Evolutionary conservation across 192 early-diverging fungal genomes (phyloP).

Genomic region (Helicostylum pulchrum): DNA sequence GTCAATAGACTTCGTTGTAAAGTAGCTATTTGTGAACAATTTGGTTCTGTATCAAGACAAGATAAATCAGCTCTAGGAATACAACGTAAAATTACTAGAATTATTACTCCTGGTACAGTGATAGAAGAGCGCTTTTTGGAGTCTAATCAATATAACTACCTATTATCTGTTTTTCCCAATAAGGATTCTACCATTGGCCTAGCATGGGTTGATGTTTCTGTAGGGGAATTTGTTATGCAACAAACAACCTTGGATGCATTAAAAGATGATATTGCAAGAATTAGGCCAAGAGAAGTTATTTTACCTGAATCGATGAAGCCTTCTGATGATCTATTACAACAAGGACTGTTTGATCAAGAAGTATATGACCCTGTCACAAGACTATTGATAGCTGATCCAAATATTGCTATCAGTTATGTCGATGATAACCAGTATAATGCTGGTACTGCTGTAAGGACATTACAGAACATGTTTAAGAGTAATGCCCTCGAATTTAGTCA

Average conservation of each 20-base stretch:
- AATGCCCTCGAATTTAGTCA: not conserved
- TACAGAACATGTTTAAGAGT: not conserved
- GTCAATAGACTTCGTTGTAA: constrained; percentile 55
- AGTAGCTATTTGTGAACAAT: constrained; percentile 74
- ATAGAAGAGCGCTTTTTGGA: constrained; percentile 73
- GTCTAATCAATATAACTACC: constrained; percentile 69
- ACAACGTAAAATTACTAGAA: constrained; percentile 66
- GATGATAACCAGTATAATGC: not conserved
- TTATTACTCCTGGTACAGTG: constrained; percentile 84
- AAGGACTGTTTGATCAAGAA: constrained; percentile 17
- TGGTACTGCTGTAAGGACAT: not conserved
- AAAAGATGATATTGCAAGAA: constrained; percentile 70
- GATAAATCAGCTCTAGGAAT: constrained; percentile 48
- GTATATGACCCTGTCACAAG: constrained; percentile 17
- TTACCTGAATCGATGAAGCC: constrained; percentile 37
- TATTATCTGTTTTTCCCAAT: constrained; percentile 56
- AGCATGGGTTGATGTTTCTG: constrained; percentile 89
- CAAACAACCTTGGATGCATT: constrained; percentile 47
- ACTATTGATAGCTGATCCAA: constrained; percentile 2
- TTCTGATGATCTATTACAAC: constrained; percentile 10
- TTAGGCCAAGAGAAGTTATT: constrained; percentile 83
- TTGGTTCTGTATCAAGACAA: constrained; percentile 31
- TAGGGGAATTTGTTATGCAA: constrained; percentile 82
- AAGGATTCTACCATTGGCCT: constrained; percentile 52
- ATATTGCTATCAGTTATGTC: constrained; percentile 28